These are phyloP conservation scores for Candida vaughaniae DNA, from an alignment of 805 yeast species.

Conservation along the genomic window DNA sequence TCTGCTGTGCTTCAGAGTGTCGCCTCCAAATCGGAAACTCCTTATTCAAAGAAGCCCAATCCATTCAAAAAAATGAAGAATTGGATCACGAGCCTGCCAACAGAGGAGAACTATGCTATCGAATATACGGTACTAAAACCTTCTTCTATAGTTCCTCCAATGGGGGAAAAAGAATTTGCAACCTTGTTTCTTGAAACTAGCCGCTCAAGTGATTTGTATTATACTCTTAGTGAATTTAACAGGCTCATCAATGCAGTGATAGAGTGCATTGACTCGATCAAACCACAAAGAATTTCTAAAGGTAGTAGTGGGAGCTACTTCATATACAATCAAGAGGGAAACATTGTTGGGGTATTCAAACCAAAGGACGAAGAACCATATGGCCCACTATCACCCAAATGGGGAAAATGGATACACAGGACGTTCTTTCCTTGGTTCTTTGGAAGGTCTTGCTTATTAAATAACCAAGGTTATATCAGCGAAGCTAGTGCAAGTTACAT, in stretches of 20 bases:
- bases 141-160: not conserved
- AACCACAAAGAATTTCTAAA: slow-evolving; percentile 54
- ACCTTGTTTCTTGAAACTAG: not conserved
- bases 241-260: slow-evolving; percentile 42
- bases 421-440: slow-evolving; percentile 76
- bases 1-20: not conserved
- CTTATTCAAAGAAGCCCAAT: too few relatives aligned
- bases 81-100: slow-evolving; percentile 4
- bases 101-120: slow-evolving; percentile 21
- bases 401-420: slow-evolving; percentile 78
- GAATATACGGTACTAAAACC: slow-evolving; percentile 37
- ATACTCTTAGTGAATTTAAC: slow-evolving; percentile 29
- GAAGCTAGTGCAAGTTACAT: slow-evolving; percentile 71
- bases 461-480: slow-evolving; percentile 68
- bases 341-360: slow-evolving; percentile 57
- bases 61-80: slow-evolving; percentile 6
- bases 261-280: slow-evolving; percentile 24
- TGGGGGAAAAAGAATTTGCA: not conserved
- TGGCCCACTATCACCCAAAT: slow-evolving; percentile 74
- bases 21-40: not conserved
- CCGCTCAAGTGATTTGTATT: not conserved
- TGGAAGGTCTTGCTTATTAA: slow-evolving; percentile 70
- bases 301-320: slow-evolving; percentile 77
- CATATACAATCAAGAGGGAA: slow-evolving; percentile 22
- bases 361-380: slow-evolving; percentile 83